These are phyloP conservation scores for Aureobasidium mangrovei DNA, from an alignment of 2,329 filamentous ascomycete species.

Conservation along the genomic window DNA sequence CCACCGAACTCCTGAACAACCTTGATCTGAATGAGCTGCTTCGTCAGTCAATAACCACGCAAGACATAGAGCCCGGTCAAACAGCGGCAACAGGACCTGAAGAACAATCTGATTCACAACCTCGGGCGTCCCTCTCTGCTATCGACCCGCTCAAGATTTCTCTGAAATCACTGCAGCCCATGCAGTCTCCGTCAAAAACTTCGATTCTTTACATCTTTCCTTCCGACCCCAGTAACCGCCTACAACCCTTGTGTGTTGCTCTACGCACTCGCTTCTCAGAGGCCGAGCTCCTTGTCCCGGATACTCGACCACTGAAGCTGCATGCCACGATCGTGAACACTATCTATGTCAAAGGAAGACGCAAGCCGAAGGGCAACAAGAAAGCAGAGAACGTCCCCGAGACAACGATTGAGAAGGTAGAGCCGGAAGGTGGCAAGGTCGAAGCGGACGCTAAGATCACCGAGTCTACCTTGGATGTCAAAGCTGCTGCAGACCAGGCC, in stretches of 20 bases:
- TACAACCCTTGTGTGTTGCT: slow-evolving; percentile 51
- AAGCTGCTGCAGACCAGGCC: too few species aligned
- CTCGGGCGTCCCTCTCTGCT: not conserved
- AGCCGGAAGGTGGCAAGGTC: not conserved
- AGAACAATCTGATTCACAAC: not conserved
- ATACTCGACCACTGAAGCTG: slow-evolving; percentile 57
- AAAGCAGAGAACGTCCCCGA: not conserved
- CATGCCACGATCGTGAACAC: slow-evolving; percentile 86
- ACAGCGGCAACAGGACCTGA: not conserved
- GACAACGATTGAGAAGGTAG: not conserved
- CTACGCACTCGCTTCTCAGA: slow-evolving; percentile 48
- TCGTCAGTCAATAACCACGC: not conserved
- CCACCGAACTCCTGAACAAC: slow-evolving; percentile 30
- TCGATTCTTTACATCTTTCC: slow-evolving; percentile 60
- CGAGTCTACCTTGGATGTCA: not conserved
- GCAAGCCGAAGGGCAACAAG: slow-evolving; percentile 2
- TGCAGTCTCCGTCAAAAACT: slow-evolving; percentile 50
- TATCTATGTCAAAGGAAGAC: slow-evolving; percentile 53
- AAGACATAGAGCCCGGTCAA: not conserved
- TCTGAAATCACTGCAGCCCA: slow-evolving; percentile 46
- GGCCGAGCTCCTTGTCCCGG: slow-evolving; percentile 47
- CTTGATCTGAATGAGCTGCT: slow-evolving; percentile 23
- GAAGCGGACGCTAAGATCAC: not conserved
- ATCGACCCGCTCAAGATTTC: slow-evolving; percentile 28
- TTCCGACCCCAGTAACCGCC: slow-evolving; percentile 40